phyloP scores from a whole-genome alignment of 495 filamentous ascomycete genomes.

The Entonaema liquescens region DNA sequence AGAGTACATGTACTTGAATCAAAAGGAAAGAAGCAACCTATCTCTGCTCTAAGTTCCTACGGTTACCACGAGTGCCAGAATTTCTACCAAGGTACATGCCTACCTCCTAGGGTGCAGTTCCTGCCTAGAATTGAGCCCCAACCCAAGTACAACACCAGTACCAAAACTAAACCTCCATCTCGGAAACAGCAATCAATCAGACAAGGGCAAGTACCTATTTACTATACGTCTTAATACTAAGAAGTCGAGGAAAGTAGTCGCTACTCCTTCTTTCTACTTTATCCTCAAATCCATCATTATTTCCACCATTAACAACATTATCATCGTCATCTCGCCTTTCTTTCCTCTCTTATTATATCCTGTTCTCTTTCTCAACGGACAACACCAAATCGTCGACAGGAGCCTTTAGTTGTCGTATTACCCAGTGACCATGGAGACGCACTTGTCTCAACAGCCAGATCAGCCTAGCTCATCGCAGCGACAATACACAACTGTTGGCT shows the following conservation, averaged over 20 bases:
- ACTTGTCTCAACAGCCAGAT: background rate
- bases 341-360: slow-evolving; percentile 3
- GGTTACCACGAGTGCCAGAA: background rate
- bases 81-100: too few relatives aligned
- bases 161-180: background rate
- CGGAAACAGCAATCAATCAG: background rate
- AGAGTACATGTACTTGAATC: too few relatives aligned
- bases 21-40: background rate
- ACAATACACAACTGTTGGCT: slow-evolving; percentile 58
- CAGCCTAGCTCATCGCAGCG: background rate
- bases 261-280: slow-evolving; percentile 6
- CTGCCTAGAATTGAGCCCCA: too few relatives aligned
- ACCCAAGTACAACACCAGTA: background rate
- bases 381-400: background rate
- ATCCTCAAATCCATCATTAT: slow-evolving; percentile 11
- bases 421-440: slow-evolving; percentile 23
- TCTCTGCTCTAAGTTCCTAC: background rate
- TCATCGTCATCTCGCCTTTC: slow-evolving; percentile 16
- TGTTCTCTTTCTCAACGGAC: background rate
- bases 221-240: background rate
- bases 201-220: background rate
- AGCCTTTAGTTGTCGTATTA: background rate
- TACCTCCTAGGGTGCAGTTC: background rate
- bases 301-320: slow-evolving; percentile 6
- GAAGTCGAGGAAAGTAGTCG: background rate